phyloP scores from a whole-genome alignment of 257 asterid genomes.

The Nicotiana paniculata region DNA sequence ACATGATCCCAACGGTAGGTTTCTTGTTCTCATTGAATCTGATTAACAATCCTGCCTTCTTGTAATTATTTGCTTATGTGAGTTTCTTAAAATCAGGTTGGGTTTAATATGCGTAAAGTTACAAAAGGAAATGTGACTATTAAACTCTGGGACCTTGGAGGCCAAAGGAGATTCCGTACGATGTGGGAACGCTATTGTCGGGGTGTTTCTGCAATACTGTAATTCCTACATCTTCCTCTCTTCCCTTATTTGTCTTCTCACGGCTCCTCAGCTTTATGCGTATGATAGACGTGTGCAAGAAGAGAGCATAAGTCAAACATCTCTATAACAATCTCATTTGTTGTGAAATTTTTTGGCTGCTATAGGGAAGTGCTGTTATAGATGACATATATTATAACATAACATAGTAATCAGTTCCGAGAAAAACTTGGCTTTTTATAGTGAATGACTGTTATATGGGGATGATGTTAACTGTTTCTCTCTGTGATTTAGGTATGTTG shows the following conservation, averaged over 20 bases:
- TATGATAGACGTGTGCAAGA: no score
- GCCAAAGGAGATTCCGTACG: constrained; percentile 46
- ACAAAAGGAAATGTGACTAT: constrained; percentile 87
- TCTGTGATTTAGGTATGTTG: constrained; percentile 49
- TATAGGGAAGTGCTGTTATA: no score
- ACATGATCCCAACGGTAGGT: constrained; percentile 91
- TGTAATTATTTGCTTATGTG: background rate
- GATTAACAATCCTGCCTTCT: background rate
- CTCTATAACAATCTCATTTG: no score
- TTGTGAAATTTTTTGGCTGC: no score
- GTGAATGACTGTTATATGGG: no score
- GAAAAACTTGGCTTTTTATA: no score
- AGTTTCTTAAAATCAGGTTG: constrained; percentile 44
- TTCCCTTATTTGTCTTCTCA: no score
- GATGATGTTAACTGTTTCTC: no score
- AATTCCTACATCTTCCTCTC: constrained; percentile 14
- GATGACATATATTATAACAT: no score
- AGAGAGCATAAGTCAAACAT: no score
- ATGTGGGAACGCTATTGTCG: constrained; percentile 98
- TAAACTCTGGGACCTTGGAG: constrained; percentile 72
- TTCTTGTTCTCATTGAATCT: constrained; percentile 4
- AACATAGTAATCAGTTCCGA: no score
- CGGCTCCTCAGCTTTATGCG: no score
- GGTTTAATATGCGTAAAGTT: constrained; percentile 95
- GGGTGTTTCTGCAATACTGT: constrained; percentile 29